Evolutionary conservation across 2,329 filamentous ascomycete species (phyloP), one percentile per base, ranked within the genome.

Genomic region (Exophiala sideris): DNA sequence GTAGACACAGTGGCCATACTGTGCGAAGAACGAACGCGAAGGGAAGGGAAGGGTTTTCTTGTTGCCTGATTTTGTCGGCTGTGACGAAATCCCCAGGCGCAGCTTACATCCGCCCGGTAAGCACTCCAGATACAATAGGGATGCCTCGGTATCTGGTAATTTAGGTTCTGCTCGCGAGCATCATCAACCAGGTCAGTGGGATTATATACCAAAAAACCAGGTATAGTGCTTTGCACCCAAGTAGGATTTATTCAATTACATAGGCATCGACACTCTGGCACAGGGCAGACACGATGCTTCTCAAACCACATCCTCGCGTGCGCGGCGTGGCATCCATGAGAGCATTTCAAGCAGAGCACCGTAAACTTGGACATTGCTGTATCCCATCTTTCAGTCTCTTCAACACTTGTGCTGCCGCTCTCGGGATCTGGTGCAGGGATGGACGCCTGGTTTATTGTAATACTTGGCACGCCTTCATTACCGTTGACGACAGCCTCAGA

Each of bases 261-360:
- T 62, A 76, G 69, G 63, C 80, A 83, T 57, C 71, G 68, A 64
- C 80, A 83, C 60, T 79, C 77, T 50, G 78, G 76, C 56, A 80
- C 78, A 1, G 80, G 77, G 70, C 80, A 83, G 60, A 76, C 74
- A 35, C 69, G 69, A 67, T 81, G 77, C 61, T 73, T 74, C 18
- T 62, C 59, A 67, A 86, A 86, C 83, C 83, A 86, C 57, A 79
- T 76, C 60, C 76, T 70, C 9, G 83, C 83, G 72, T 86, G 83
- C 66, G 82, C 73, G 3, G 79, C 81, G 70, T 86, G 83, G 61
- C 80, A 84, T 1, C 81, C 82, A 71, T 86, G 83, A 60, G 79
- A 80, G 65, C 83, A 86, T 55, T 74, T 77, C 61, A 82, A 79
- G 63, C 83, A 86, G 63, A 85, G 83, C 3, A 79, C 78, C 59